Conservation (phyloP, 2,329 filamentous ascomycete genomes). For the Aspergillus piperis region DNA sequence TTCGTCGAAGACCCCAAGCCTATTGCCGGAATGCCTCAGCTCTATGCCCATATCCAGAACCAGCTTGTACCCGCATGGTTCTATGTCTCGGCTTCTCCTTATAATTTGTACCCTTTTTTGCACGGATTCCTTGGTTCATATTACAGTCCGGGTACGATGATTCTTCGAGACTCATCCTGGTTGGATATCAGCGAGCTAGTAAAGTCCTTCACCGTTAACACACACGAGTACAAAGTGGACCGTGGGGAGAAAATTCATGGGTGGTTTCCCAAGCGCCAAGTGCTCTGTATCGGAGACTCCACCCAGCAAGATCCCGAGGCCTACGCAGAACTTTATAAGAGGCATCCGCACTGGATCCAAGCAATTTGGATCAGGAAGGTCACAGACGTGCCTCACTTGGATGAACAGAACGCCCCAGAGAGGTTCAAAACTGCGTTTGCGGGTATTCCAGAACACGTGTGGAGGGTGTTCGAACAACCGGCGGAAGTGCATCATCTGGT, state of each 20-base stretch:
- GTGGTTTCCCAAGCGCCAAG: conserved; percentile 76
- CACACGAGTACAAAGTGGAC: conserved; percentile 81
- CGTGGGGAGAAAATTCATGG: conserved; percentile 74
- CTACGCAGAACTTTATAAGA: conserved; percentile 74
- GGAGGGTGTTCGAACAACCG: conserved; percentile 82
- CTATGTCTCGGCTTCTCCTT: conserved; percentile 90
- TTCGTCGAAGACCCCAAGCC: conserved; percentile 75
- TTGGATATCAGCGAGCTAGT: conserved; percentile 80
- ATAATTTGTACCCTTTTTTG: conserved; percentile 90
- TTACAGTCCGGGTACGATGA: conserved; percentile 76
- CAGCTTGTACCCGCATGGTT: conserved; percentile 73
- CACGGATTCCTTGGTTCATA: conserved; percentile 68
- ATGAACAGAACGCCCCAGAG: conserved; percentile 70
- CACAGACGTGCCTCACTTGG: conserved; percentile 71
- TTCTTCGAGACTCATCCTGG: conserved; percentile 84
- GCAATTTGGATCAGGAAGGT: conserved; percentile 86
- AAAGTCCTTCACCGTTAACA: conserved; percentile 74
- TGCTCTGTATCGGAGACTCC: conserved; percentile 85
- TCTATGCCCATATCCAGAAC: conserved; percentile 68
- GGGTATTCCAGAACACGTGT: conserved; percentile 67
- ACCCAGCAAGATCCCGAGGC: conserved; percentile 90
- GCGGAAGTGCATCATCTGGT: conserved; percentile 56
- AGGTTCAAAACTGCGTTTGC: conserved; percentile 84
- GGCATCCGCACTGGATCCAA: conserved; percentile 73
- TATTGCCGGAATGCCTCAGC: conserved; percentile 77